phyloP scores from a whole-genome alignment of 192 early-diverging fungal genomes.

The Linnemannia hyalina region DNA sequence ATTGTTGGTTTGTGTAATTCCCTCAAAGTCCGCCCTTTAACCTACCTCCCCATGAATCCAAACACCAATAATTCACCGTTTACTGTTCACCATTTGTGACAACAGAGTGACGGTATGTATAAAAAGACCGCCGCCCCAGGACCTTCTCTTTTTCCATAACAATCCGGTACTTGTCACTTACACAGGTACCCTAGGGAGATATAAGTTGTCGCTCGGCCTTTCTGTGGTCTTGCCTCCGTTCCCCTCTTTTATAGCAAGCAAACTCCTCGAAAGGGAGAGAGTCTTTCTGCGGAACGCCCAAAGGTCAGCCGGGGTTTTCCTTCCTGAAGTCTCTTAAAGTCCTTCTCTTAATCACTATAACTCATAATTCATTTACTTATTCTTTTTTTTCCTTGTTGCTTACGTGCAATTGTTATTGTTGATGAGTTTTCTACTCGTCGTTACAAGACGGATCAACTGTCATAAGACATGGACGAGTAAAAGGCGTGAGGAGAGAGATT shows the following conservation, averaged over 20 bases:
- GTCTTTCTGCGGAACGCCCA: constrained; percentile 42
- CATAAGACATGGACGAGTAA: no score
- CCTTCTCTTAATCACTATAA: not conserved
- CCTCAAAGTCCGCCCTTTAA: not conserved
- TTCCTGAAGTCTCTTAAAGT: constrained; percentile 43
- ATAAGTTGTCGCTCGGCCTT: constrained; percentile 49
- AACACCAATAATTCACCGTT: not conserved
- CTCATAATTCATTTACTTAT: not conserved
- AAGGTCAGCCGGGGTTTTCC: constrained; percentile 44
- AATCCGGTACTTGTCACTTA: constrained; percentile 39
- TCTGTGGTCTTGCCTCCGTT: constrained; percentile 42
- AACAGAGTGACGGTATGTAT: not conserved
- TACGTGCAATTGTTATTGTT: no score
- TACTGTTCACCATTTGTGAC: not conserved
- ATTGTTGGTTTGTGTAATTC: not conserved
- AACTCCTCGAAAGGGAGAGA: constrained; percentile 47
- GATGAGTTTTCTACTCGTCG: no score
- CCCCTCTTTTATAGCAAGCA: constrained; percentile 49
- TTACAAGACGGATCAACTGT: no score
- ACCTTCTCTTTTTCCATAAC: constrained; percentile 12
- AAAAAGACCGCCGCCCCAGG: not conserved
- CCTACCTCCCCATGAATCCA: not conserved
- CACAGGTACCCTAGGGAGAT: constrained; percentile 48
- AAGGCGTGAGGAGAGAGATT: no score
- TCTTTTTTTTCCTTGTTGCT: not conserved